phyloP scores from a whole-genome alignment of 148 eudicot genomes.

The Vaccinium vitisidaea region DNA sequence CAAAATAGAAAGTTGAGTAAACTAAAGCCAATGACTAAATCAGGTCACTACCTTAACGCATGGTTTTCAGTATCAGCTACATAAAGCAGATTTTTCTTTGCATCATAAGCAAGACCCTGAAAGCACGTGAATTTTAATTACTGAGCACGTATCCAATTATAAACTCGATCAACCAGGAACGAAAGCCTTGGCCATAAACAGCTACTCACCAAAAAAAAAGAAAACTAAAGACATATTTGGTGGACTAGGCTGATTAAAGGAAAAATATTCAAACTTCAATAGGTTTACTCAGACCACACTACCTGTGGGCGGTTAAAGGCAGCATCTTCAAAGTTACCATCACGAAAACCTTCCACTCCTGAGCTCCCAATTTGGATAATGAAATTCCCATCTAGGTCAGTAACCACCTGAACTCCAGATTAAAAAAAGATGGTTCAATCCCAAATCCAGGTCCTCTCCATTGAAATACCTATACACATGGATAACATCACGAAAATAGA shows the following conservation, averaged over 20 bases:
- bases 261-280: neutral
- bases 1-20: neutral
- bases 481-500: constrained; percentile 7
- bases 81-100: constrained; percentile 83
- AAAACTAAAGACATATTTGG: neutral
- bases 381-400: constrained; percentile 86
- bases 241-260: neutral
- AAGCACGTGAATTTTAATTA: constrained; percentile 8
- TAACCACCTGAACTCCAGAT: constrained; percentile 68
- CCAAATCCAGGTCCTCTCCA: constrained; percentile 7
- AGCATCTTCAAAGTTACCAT: constrained; percentile 90
- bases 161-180: neutral
- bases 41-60: constrained; percentile 68
- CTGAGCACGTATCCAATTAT: neutral
- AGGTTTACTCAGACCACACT: constrained; percentile 10
- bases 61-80: constrained; percentile 99
- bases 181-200: neutral
- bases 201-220: neutral
- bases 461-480: neutral
- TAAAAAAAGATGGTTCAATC: constrained; percentile 5
- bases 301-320: constrained; percentile 94
- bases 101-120: constrained; percentile 88
- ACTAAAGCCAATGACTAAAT: neutral
- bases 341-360: constrained; percentile 89
- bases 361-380: constrained; percentile 85